A percentile compares a stretch with the other conserved stretches of the same genome.
phyloP scores from a whole-genome alignment of 2,329 filamentous ascomycete species.

The Pseudogymnoascus sp. region DNA sequence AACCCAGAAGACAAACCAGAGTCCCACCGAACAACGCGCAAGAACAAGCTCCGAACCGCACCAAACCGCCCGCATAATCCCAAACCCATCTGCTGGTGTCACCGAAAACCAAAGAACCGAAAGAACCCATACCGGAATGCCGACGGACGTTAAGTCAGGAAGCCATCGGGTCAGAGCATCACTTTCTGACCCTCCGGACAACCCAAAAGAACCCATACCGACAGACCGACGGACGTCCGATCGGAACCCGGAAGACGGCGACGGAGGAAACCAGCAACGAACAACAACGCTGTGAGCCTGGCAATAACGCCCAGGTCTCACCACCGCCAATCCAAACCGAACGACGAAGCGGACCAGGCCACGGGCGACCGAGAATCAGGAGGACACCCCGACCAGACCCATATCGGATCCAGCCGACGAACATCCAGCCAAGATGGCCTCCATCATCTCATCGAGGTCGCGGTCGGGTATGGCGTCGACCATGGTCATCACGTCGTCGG shows the following conservation, averaged over 20 bases:
- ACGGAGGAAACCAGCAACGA: neutral
- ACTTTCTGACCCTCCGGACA: conserved; percentile 3
- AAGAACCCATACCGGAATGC: neutral
- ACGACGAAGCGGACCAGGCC: neutral
- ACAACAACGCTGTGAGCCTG: neutral
- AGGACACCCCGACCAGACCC: neutral
- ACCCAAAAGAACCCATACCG: neutral
- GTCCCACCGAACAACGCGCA: neutral
- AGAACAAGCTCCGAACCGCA: neutral
- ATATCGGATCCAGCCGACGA: neutral
- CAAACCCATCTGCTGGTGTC: neutral
- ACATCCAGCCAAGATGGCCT: neutral
- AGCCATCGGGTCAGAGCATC: conserved; percentile 2
- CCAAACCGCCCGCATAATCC: neutral
- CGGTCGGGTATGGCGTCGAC: neutral
- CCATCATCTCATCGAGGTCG: neutral
- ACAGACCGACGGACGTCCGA: neutral
- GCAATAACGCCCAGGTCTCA: conserved; percentile 3
- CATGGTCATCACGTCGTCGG: conserved; percentile 7
- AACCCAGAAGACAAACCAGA: neutral
- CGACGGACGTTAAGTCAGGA: neutral
- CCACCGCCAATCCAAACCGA: neutral
- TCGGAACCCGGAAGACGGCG: neutral
- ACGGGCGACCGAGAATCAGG: neutral
- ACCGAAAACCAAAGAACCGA: neutral